These are phyloP conservation scores for Guillardia theta DNA, from an alignment of 78 protist genomes.

Conservation along the genomic window DNA sequence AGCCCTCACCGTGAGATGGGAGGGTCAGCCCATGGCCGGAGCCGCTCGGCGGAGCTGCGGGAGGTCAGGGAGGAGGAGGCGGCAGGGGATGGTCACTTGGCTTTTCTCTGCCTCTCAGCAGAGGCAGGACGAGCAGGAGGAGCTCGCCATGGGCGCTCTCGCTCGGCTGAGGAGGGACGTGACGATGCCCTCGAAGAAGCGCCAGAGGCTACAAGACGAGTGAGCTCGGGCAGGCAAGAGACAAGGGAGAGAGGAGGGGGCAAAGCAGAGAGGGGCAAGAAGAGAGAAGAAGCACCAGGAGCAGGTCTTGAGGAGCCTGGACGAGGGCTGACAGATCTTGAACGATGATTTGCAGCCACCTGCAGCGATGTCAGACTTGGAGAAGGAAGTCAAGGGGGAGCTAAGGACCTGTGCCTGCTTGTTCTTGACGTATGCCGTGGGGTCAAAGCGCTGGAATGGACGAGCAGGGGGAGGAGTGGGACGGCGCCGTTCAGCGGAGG, in stretches of 20 bases:
- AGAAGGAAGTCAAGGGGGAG: no score
- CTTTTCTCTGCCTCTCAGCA: background rate
- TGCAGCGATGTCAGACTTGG: no score
- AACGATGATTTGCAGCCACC: no score
- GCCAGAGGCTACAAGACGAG: background rate
- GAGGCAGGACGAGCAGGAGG: background rate
- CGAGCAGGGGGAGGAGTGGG: slow-evolving; percentile 35
- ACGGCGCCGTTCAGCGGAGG: slow-evolving; percentile 34
- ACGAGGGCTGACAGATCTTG: background rate
- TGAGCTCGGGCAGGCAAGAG: no score
- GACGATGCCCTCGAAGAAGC: background rate
- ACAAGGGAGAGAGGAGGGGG: no score
- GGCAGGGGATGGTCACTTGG: no score
- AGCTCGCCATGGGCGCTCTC: background rate
- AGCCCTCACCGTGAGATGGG: no score
- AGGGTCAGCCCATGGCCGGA: slow-evolving; percentile 25
- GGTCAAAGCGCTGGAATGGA: slow-evolving; percentile 44
- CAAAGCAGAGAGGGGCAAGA: no score
- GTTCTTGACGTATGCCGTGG: slow-evolving; percentile 6
- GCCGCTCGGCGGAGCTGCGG: slow-evolving; percentile 21
- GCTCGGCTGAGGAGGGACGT: slow-evolving; percentile 20
- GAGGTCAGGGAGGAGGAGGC: no score
- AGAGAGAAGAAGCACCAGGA: background rate
- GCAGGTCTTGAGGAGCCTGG: background rate
- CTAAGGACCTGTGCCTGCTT: background rate